These are phyloP conservation scores for Peronospora tabacina DNA, from an alignment of 352 stramenopile species.

Conservation along the genomic window DNA sequence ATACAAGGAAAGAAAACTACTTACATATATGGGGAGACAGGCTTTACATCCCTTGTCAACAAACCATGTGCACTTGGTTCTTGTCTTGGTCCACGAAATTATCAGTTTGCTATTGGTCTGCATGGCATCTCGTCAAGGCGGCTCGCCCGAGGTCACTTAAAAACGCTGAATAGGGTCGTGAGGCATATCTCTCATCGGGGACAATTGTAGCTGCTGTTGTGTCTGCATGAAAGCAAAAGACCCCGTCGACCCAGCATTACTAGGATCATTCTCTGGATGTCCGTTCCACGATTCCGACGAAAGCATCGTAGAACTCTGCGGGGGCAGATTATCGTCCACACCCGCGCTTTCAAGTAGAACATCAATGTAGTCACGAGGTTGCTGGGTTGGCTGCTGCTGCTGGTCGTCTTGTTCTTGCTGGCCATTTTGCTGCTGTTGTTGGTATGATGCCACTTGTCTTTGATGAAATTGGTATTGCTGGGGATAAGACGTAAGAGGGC, in stretches of 20 bases:
- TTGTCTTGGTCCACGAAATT: slow-evolving; percentile 1
- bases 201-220: slow-evolving; percentile 32
- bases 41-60: neutral
- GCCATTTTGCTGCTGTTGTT: slow-evolving; percentile 19
- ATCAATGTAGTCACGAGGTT: slow-evolving; percentile 47
- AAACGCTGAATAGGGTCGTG: slow-evolving; percentile 27
- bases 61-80: slow-evolving; percentile 1
- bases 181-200: slow-evolving; percentile 24
- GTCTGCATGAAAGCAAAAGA: slow-evolving; percentile 24
- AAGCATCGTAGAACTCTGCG: slow-evolving; percentile 26
- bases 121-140: neutral
- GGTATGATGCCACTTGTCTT: slow-evolving; percentile 14
- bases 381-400: slow-evolving; percentile 2
- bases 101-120: neutral
- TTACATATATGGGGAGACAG: slow-evolving; percentile 6
- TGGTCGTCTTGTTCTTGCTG: slow-evolving; percentile 20
- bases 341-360: slow-evolving; percentile 49
- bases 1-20: slow-evolving; percentile 18
- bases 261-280: slow-evolving; percentile 12
- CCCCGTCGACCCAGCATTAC: slow-evolving; percentile 3
- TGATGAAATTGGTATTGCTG: slow-evolving; percentile 26
- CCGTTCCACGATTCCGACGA: slow-evolving; percentile 24
- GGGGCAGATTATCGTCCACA: slow-evolving; percentile 39
- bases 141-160: slow-evolving; percentile 7
- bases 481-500: slow-evolving; percentile 10